A percentile compares a stretch with the other conserved stretches of the same genome.
Conservation (phyloP, 106 monocot genomes). For the Apostasia shenzhenica region DNA sequence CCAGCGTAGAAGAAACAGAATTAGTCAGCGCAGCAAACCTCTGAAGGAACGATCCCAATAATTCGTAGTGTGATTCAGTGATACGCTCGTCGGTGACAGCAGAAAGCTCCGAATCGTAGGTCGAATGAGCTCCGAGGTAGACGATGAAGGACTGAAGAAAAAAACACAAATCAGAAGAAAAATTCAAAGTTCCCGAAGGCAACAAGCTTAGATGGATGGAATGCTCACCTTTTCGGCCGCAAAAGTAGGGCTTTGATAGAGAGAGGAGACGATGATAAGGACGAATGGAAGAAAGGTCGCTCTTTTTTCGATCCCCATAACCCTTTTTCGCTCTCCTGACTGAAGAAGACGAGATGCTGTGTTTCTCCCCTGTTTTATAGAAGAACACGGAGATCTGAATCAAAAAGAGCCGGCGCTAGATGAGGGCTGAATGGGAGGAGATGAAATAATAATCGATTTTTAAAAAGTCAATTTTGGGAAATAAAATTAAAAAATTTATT, state of each 20-base stretch:
- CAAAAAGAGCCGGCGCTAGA: not conserved
- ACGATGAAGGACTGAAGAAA: conserved; percentile 15
- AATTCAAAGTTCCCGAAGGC: not conserved
- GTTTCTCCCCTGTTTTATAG: conserved; percentile 1
- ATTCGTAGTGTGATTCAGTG: conserved; percentile 14
- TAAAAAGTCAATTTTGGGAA: no score
- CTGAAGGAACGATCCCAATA: conserved; percentile 18
- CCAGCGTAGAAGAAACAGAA: not conserved
- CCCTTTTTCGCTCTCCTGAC: not conserved
- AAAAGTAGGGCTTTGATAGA: conserved; percentile 5
- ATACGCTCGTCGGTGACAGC: not conserved
- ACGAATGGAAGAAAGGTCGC: not conserved
- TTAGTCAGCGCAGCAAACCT: conserved; percentile 1
- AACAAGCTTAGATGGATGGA: not conserved
- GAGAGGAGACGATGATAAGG: conserved; percentile 4
- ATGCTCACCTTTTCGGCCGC: conserved; percentile 19
- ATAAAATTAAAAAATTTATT: no score
- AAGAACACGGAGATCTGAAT: not conserved
- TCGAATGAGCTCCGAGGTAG: conserved; percentile 15
- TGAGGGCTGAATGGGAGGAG: no score
- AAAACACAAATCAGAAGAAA: not conserved
- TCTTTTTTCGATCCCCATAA: conserved; percentile 5
- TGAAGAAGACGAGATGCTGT: not conserved
- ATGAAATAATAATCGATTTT: no score
- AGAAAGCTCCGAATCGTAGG: conserved; percentile 4